Evolutionary conservation across 371 early-diverging fungal genomes (phyloP), one percentile per base, ranked within the genome.

Genomic region (Rhizomucor pusillus): DNA sequence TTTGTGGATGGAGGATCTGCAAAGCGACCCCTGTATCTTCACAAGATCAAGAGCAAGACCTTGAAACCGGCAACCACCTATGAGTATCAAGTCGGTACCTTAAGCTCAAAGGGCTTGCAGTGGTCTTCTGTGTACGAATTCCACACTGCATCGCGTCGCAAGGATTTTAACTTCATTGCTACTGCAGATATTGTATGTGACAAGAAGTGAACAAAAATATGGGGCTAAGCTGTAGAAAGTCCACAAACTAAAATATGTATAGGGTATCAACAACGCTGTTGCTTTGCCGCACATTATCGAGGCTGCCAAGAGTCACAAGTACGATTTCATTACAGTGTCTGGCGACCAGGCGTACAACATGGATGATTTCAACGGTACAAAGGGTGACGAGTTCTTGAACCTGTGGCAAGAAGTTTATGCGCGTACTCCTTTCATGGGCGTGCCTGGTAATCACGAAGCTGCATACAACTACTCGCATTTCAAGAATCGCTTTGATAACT

Each of bases 351-450:
- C 67, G 16, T 77, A 77, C 24, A 52, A 77, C 34, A 61, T 77
- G 67, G 62, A 52, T 9, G 77, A 77, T 22, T 67, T 68, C 43
- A 57, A 73, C 46, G 77, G 77, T 2, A 59, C 55, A 0, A 77
- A 77, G 44, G 77, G 74, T 10, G 77, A 77, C 59, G 60, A 77
- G 34, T 77, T 71, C 33, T 45, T 77, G 62, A 73, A 73, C 36
- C 60, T 73, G 54, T 57, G 65, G 53, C 71, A 77, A 54, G 54
- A 64, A 24, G 43, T 77, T 0, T 73, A 56, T 52, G 66, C 71
- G 25, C 60, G 57, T 16, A 56, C 73, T 1, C 77, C 77, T 33
- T 77, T 64, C 44, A 37, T 77, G 59, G 77, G 77, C 34, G 60
- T 62, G 5, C 65, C 65, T 19, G 77, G 77, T 7, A 77, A 77